Conservation (phyloP, 805 yeast genomes). For the Yueomyces sp. region DNA sequence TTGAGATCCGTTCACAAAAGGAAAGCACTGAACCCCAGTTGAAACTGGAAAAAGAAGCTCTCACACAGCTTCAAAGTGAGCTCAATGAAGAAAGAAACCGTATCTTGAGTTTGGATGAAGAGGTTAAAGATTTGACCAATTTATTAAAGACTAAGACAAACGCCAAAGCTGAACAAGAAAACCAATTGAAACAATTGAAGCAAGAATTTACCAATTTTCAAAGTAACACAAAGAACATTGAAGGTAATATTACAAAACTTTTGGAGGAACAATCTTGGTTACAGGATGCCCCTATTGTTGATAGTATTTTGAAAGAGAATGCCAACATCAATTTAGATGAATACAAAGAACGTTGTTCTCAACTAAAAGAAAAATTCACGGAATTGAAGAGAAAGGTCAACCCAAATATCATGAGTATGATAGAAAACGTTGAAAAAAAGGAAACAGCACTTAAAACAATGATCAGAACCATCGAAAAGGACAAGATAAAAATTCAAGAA, state of each 20-base stretch:
- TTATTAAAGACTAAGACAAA: slow-evolving; percentile 31
- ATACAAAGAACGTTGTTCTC: slow-evolving; percentile 41
- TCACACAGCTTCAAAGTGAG: slow-evolving; percentile 16
- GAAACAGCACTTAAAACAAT: slow-evolving; percentile 62
- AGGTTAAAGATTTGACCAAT: slow-evolving; percentile 45
- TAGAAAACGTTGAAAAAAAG: slow-evolving; percentile 82
- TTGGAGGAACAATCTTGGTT: slow-evolving; percentile 62
- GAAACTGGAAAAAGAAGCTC: slow-evolving; percentile 8
- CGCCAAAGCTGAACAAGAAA: slow-evolving; percentile 31
- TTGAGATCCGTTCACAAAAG: slow-evolving; percentile 22
- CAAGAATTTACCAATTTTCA: slow-evolving; percentile 42
- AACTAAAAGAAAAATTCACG: slow-evolving; percentile 45
- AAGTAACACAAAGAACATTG: slow-evolving; percentile 25
- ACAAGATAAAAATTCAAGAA: slow-evolving; percentile 77
- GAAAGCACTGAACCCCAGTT: slow-evolving; percentile 17
- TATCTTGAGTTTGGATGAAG: slow-evolving; percentile 61
- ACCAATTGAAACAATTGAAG: slow-evolving; percentile 38
- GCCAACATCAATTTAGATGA: slow-evolving; percentile 51
- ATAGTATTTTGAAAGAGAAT: slow-evolving; percentile 44
- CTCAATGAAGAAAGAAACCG: slow-evolving; percentile 35
- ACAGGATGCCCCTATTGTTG: slow-evolving; percentile 43
- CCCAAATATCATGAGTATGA: slow-evolving; percentile 77
- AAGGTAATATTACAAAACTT: slow-evolving; percentile 30
- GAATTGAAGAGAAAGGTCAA: slow-evolving; percentile 74
- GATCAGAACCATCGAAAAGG: slow-evolving; percentile 80